Evolutionary conservation across 768 basidiomycete species (phyloP), one percentile per base, ranked within the genome.

Genomic region (Ramaria sp.): DNA sequence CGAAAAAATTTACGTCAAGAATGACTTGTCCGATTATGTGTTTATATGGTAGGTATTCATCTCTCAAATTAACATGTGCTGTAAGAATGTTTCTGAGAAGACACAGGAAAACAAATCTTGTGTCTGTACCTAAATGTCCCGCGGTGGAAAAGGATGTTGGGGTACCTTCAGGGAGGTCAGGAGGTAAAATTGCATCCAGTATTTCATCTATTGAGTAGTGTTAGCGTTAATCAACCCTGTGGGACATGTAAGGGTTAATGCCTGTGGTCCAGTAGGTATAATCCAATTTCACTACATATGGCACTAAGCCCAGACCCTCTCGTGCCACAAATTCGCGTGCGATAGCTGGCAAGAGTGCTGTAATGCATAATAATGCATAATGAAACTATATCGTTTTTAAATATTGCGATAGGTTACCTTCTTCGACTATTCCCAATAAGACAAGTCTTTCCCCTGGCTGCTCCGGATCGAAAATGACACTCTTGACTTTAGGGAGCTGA

Each of bases 61-160:
- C 79, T 60, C 85, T 81, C 32, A 99, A 76, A 65, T 99, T 99
- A 49, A 97, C 68, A 65, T 98, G 96, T 0, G 90, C 95, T 96
- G 56, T 20, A 27, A 10, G 55, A 30, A 9, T 9, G 12, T 7
- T 30, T 45, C 12, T 34, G 32, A 15, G 25, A 20, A 45, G 3
- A 34, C 34, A 32, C 16, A 41, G 49, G 7, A 60, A 30, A 56
- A 48, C 52, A 18, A n/a, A 12, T 48, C 16, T n/a, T n/a, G 20
- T 28, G 3, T 49, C 38, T 78, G 52, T 61, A 88, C 93, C 94
- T 49, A 99, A 82, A 67, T 99, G 96, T 0, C 95, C 95, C 0
- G 82, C 88, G 51, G 79, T 76, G 7, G 94, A 84, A 69, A 93
- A 98, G 0, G 91, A 88, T 0, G 81, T 79, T 0, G 96, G 96